Percentiles rank a stretch among this genome's conserved stretches.
These are phyloP conservation scores for Hypoxylon rubiginosum DNA, from an alignment of 2,329 filamentous ascomycete species.

Conservation along the genomic window DNA sequence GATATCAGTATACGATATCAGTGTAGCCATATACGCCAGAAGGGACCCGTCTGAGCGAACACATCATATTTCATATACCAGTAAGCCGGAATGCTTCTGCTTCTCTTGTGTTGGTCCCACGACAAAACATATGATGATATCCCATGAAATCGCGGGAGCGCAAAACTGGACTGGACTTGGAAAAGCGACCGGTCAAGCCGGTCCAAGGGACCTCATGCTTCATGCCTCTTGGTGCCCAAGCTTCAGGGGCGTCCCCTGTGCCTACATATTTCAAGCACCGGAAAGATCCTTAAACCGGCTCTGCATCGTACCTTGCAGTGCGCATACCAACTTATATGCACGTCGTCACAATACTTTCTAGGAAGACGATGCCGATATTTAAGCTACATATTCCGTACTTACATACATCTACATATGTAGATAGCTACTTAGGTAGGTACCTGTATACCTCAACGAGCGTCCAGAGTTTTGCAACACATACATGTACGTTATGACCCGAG, in stretches of 20 bases:
- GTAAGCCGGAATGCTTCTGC: not conserved
- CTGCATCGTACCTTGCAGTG: slow-evolving; percentile 40
- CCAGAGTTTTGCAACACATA: not conserved
- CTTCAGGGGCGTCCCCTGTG: slow-evolving; percentile 25
- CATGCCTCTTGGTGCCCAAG: slow-evolving; percentile 26
- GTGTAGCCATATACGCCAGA: not conserved
- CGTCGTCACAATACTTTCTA: slow-evolving; percentile 10
- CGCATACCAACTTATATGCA: slow-evolving; percentile 39
- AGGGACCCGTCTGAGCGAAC: not conserved
- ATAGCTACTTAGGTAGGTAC: not conserved
- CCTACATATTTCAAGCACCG: slow-evolving; percentile 17
- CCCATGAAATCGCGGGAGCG: not conserved
- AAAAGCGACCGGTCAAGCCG: slow-evolving; percentile 12
- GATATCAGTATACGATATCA: not conserved
- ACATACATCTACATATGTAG: too few relatives aligned
- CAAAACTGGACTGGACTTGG: not conserved
- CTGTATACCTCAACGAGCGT: not conserved
- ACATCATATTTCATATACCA: not conserved
- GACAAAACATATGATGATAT: not conserved
- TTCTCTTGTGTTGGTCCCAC: not conserved
- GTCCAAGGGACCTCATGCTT: slow-evolving; percentile 21
- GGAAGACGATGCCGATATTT: not conserved
- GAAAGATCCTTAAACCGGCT: slow-evolving; percentile 27
- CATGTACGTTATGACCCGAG: not conserved
- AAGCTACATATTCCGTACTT: not conserved